Evolutionary conservation across 768 basidiomycete genomes (phyloP).

Genomic region (Holtermanniella nyarrowii): DNA sequence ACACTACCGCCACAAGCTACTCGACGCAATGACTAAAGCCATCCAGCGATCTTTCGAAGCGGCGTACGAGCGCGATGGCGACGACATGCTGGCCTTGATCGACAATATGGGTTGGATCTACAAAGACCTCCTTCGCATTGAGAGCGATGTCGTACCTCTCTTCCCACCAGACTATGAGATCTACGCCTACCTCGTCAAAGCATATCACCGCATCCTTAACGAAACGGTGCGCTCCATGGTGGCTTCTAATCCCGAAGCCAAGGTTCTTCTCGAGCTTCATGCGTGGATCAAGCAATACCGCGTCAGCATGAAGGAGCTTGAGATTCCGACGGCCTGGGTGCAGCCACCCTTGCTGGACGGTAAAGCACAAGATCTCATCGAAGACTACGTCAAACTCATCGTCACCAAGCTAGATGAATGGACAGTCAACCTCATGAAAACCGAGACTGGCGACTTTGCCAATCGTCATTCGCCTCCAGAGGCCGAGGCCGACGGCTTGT

Average conservation of each 20-base stretch:
- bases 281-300: conserved; percentile 96
- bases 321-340: conserved; percentile 65
- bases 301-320: conserved; percentile 86
- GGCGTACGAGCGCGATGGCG: conserved; percentile 54
- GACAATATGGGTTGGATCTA: conserved; percentile 79
- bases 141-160: conserved; percentile 75
- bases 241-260: conserved; percentile 72
- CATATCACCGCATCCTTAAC: conserved; percentile 82
- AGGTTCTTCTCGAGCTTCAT: conserved; percentile 68
- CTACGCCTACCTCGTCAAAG: conserved; percentile 66
- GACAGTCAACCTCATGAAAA: conserved; percentile 85
- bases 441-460: conserved; percentile 74
- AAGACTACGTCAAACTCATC: conserved; percentile 88
- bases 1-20: conserved; percentile 84
- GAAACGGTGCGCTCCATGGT: conserved; percentile 60
- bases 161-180: conserved; percentile 92
- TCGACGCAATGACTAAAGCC: conserved; percentile 66
- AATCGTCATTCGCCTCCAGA: conserved; percentile 78
- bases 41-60: conserved; percentile 62
- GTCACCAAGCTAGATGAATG: conserved; percentile 94
- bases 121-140: conserved; percentile 86
- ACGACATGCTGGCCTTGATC: conserved; percentile 63
- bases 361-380: conserved; percentile 83
- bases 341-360: conserved; percentile 89
- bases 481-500: conserved; percentile 74